phyloP scores from a whole-genome alignment of 352 stramenopile species.

The Globisporangium paddicum region DNA sequence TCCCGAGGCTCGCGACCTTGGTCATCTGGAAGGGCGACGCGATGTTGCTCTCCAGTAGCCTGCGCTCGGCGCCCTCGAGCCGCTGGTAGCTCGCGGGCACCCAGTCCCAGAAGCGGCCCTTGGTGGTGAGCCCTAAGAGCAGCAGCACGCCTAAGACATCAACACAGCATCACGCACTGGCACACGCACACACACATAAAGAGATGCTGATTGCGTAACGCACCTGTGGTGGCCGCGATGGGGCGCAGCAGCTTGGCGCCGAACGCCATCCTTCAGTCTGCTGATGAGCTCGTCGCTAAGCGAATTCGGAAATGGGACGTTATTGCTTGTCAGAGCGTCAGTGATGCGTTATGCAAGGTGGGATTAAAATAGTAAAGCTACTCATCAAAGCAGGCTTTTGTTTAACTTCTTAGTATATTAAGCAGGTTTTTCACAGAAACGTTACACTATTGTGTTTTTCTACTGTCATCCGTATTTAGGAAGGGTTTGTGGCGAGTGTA shows the following conservation, averaged over 20 bases:
- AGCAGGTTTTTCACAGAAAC: not conserved
- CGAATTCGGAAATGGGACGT: too few species aligned
- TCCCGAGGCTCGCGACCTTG: conserved; percentile 74
- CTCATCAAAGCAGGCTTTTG: not conserved
- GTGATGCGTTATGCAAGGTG: too few species aligned
- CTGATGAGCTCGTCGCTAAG: not conserved
- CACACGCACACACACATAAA: not conserved
- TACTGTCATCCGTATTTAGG: too few species aligned
- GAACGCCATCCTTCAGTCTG: too few species aligned
- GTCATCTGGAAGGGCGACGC: conserved; percentile 64
- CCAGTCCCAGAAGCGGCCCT: conserved; percentile 65
- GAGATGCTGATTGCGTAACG: conserved; percentile 11
- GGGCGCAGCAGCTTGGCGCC: conserved; percentile 26
- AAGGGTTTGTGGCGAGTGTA: too few species aligned
- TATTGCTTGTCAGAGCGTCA: too few species aligned
- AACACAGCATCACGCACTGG: conserved; percentile 7
- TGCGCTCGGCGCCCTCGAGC: conserved; percentile 57
- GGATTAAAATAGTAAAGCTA: too few species aligned
- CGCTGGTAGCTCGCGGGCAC: conserved; percentile 63
- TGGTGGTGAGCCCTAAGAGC: conserved; percentile 49
- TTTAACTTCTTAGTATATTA: not conserved
- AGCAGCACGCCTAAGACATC: conserved; percentile 27
- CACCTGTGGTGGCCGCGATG: conserved; percentile 21
- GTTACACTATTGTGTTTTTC: too few species aligned
- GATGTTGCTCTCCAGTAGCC: conserved; percentile 49